Percentiles rank a stretch among this genome's conserved stretches.
These are phyloP conservation scores for Mentha longifolia DNA, from an alignment of 257 asterid genomes.

Conservation along the genomic window DNA sequence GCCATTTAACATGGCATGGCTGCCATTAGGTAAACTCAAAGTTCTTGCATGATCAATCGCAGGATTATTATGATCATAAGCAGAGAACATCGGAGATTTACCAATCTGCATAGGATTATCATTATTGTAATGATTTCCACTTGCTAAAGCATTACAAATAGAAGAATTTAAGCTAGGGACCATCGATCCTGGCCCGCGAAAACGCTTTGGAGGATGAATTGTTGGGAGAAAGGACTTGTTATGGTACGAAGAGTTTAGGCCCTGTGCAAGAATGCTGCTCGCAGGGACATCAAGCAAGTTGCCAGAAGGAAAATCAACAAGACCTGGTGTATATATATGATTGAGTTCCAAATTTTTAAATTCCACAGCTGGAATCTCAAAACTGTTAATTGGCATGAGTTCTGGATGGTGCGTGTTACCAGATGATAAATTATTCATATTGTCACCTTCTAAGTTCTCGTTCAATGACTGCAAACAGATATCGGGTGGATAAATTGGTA, in stretches of 20 bases:
- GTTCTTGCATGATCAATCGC: slow-evolving; percentile 31
- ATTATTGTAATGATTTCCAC: slow-evolving; percentile 40
- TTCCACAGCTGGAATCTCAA: slow-evolving; percentile 56
- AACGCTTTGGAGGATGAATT: slow-evolving; percentile 51
- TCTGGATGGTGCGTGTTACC: slow-evolving; percentile 54
- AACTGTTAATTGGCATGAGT: slow-evolving; percentile 43
- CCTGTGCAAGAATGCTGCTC: slow-evolving; percentile 42
- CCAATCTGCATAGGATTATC: slow-evolving; percentile 38
- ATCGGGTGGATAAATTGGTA: slow-evolving; percentile 76
- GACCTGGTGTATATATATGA: slow-evolving; percentile 33
- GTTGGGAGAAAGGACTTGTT: slow-evolving; percentile 40
- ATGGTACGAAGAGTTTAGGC: slow-evolving; percentile 43
- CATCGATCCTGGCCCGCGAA: slow-evolving; percentile 42
- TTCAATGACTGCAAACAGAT: slow-evolving; percentile 51
- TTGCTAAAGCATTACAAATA: slow-evolving; percentile 33
- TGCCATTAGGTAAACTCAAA: slow-evolving; percentile 42
- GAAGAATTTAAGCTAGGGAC: slow-evolving; percentile 30
- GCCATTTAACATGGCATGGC: slow-evolving; percentile 51
- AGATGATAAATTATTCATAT: slow-evolving; percentile 47
- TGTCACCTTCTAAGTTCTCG: slow-evolving; percentile 54
- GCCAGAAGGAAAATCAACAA: slow-evolving; percentile 39
- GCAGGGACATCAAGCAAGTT: slow-evolving; percentile 58
- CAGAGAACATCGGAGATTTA: slow-evolving; percentile 39
- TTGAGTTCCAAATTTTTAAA: slow-evolving; percentile 50
- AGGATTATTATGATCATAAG: slow-evolving; percentile 39